These are phyloP conservation scores for Melampsora medusae DNA, from an alignment of 1,284 basidiomycete species.

Conservation along the genomic window DNA sequence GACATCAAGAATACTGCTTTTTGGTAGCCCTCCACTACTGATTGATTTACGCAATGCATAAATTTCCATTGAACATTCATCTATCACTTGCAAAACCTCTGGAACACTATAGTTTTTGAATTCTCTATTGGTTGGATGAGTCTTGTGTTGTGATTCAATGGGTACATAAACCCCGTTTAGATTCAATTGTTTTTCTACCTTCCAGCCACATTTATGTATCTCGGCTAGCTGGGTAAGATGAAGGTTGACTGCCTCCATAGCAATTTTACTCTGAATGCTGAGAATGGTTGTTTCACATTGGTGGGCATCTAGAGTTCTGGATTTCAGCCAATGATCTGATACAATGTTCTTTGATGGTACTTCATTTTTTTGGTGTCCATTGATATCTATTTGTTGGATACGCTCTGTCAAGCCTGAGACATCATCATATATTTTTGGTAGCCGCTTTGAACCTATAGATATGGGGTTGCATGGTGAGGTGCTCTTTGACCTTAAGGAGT, in stretches of 20 bases:
- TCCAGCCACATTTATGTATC: conserved; percentile 26
- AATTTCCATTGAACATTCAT: conserved; percentile 6
- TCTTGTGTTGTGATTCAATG: neutral
- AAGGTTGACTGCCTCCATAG: conserved; percentile 23
- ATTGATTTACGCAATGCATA: conserved; percentile 16
- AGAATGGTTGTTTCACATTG: too few species aligned
- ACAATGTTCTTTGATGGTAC: too few species aligned
- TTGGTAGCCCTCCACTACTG: neutral
- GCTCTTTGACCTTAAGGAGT: too few species aligned
- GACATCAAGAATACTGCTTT: neutral
- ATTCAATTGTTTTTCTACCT: neutral
- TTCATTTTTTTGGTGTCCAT: too few species aligned
- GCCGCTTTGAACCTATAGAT: too few species aligned
- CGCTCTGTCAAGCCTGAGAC: too few species aligned
- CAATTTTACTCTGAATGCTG: neutral
- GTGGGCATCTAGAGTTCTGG: too few species aligned
- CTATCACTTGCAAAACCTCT: conserved; percentile 16
- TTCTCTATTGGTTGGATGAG: neutral
- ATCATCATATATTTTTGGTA: too few species aligned
- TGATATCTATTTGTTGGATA: too few species aligned
- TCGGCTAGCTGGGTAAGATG: conserved; percentile 19
- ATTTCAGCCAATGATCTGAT: too few species aligned
- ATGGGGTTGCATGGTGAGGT: too few species aligned
- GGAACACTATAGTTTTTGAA: neutral
- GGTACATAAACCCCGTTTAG: neutral